Evolutionary conservation across 2,329 filamentous ascomycete genomes (phyloP), one percentile per base, ranked within the genome.

Genomic region (Aspergillus brunneoviolaceus): DNA sequence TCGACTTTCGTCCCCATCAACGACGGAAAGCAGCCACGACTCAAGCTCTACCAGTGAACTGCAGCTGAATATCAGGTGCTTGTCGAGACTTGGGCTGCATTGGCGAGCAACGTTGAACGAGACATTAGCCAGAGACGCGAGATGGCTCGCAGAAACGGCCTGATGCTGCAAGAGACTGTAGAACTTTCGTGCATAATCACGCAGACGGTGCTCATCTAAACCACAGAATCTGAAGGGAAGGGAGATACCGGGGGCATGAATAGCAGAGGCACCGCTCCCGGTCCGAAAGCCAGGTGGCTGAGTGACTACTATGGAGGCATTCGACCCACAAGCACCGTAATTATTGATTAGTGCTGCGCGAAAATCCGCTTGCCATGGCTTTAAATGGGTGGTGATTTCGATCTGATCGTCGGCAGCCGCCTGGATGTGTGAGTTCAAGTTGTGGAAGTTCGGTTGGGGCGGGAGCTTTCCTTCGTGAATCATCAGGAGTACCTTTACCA

Each of bases 401-500:
- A 67, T 58, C 11, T 55, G 60, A 39, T 67, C 62, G 0, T 51
- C 27, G 1, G 61, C 49, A 23, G 31, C 19, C 2, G 54, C 53
- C 14, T 60, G 57, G 5, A 72, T 69, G n/a, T 35, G 16, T 9
- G 61, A 62, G 50, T 66, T 69, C 14, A 72, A 63, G 1, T 27
- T 61, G 3, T 60, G 27, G 54, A 69, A 69, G 47, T 60, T 70
- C 9, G 69, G 63, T 50, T 69, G 70, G 16, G 57, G 58, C 2
- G 68, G 67, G 11, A 49, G 69, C 5, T 48, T 49, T 2, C 63
- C 53, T 5, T 70, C 53, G 6, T 74, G 60, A 2, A 76, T 65
- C 67, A 74, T 73, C 21, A 74, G 39, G 33, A 76, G 35, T 3
- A 68, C 55, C 48, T 76, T 74, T 12, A 74, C 59, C 12, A 76